Evolutionary conservation across 139 green algal species (phyloP).

Genomic region (Chlamydomonas applanata): DNA sequence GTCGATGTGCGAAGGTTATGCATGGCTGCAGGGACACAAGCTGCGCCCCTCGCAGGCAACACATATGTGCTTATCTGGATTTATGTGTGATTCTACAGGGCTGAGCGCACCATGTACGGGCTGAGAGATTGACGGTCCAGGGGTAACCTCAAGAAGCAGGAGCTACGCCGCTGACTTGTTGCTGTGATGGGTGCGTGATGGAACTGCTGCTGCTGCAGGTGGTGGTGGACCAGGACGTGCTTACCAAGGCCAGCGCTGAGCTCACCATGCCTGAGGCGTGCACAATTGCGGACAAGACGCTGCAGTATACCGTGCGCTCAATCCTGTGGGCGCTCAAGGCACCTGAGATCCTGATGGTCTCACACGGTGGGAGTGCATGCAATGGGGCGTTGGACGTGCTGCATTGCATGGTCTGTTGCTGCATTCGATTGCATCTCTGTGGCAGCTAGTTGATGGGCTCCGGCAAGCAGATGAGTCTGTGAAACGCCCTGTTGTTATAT

Average conservation of each 20-base stretch:
- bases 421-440: not conserved
- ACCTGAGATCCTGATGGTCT: constrained; percentile 66
- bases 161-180: too few species aligned
- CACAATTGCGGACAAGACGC: constrained; percentile 75
- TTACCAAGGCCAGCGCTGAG: constrained; percentile 46
- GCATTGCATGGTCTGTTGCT: not conserved
- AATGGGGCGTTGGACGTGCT: too few species aligned
- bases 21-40: too few species aligned
- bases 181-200: too few species aligned
- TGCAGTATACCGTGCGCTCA: constrained; percentile 73
- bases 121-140: too few species aligned
- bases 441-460: not conserved
- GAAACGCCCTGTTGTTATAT: not conserved
- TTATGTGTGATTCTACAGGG: too few species aligned
- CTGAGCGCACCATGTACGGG: too few species aligned
- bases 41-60: too few species aligned
- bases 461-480: too few species aligned
- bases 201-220: constrained; percentile 35
- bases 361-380: constrained; percentile 34
- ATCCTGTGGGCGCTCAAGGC: constrained; percentile 66
- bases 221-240: constrained; percentile 51
- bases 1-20: too few species aligned
- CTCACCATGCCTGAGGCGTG: constrained; percentile 75
- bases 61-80: too few species aligned
- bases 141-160: too few species aligned